Conservation (phyloP, 2,329 filamentous ascomycete genomes). For the Paecilomyces formosus region DNA sequence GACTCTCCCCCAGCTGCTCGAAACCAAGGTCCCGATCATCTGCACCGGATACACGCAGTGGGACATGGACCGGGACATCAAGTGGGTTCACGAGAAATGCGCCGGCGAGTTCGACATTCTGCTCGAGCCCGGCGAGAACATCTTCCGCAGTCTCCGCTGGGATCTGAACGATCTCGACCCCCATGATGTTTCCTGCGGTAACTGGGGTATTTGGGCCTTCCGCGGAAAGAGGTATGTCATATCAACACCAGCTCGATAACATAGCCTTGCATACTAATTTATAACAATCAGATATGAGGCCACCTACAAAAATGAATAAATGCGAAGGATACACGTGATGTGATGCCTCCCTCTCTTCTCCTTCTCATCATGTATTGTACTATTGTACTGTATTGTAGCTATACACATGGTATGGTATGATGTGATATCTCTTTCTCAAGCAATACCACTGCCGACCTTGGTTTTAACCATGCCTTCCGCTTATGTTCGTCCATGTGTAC, state of each 20-base stretch:
- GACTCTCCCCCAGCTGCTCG: slow-evolving; percentile 79
- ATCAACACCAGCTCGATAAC: neutral
- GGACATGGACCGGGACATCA: slow-evolving; percentile 88
- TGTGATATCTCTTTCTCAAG: neutral
- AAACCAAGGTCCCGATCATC: slow-evolving; percentile 92
- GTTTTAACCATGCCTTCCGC: neutral
- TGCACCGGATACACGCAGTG: slow-evolving; percentile 93
- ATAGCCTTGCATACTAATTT: neutral
- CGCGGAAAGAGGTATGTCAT: slow-evolving; percentile 78
- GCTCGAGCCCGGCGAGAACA: slow-evolving; percentile 86
- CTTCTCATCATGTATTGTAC: neutral
- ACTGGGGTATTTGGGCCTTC: slow-evolving; percentile 97
- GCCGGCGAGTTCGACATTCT: slow-evolving; percentile 87
- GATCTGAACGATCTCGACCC: slow-evolving; percentile 94
- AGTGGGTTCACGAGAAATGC: slow-evolving; percentile 80
- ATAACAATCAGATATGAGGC: slow-evolving; percentile 28
- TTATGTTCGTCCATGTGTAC: neutral
- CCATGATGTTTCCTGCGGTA: slow-evolving; percentile 87
- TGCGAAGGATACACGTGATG: slow-evolving; percentile 6
- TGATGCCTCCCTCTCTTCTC: neutral
- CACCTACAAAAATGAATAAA: slow-evolving; percentile 20
- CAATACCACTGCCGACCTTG: neutral
- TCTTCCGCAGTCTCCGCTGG: slow-evolving; percentile 89
- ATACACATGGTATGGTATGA: too few species aligned
- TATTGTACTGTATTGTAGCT: too few species aligned